A percentile compares a stretch with the other conserved stretches of the same genome.
Evolutionary conservation across 2,329 filamentous ascomycete genomes (phyloP).

Genomic region (Pseudogymnoascus sp.): DNA sequence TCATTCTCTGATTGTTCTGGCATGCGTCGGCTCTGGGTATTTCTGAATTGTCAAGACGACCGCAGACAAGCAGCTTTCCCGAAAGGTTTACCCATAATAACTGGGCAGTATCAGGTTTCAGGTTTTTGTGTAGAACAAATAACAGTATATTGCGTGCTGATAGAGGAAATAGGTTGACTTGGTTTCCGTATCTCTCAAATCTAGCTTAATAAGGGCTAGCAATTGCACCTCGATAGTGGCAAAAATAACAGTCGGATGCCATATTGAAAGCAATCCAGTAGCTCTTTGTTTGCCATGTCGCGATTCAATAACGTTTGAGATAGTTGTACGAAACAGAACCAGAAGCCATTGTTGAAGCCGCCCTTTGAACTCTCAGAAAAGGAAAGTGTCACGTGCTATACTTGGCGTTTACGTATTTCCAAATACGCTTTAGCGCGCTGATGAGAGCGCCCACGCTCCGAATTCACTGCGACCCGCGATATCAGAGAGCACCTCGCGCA

Average conservation of each 20-base stretch:
- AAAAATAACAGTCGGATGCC: background rate
- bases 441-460: conserved; percentile 6
- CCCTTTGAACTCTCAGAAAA: background rate
- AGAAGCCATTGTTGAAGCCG: background rate
- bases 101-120: background rate
- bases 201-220: background rate
- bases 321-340: background rate
- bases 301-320: background rate
- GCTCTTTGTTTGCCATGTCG: background rate
- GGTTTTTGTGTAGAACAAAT: background rate
- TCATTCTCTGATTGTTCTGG: background rate
- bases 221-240: background rate
- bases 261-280: background rate
- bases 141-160: background rate
- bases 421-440: conserved; percentile 1
- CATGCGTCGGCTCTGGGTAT: background rate
- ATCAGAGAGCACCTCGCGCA: background rate
- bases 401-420: conserved; percentile 3
- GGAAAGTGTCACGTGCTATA: background rate
- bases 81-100: background rate
- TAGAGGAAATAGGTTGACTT: background rate
- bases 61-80: background rate
- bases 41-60: background rate
- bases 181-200: background rate
- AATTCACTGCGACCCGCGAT: conserved; percentile 7